These are phyloP conservation scores for Exophiala oligosperma DNA, from an alignment of 2,329 filamentous ascomycete species.

Conservation along the genomic window DNA sequence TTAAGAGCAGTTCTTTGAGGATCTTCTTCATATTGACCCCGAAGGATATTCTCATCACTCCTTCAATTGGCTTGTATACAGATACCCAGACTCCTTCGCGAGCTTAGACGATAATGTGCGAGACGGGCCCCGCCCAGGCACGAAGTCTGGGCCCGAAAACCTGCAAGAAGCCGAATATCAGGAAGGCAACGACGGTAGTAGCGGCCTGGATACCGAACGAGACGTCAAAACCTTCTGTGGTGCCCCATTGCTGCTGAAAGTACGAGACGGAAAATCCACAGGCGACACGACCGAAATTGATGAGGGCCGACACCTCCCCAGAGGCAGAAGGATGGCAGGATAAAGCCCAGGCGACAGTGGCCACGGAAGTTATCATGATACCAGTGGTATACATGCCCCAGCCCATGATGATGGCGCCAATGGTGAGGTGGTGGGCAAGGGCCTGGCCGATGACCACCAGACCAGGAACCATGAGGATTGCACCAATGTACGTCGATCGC, in stretches of 20 bases:
- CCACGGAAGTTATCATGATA: slow-evolving; percentile 37
- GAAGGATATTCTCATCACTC: no score
- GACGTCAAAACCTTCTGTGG: slow-evolving; percentile 41
- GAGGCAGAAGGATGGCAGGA: slow-evolving; percentile 56
- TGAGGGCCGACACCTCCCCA: slow-evolving; percentile 54
- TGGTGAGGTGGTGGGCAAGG: slow-evolving; percentile 51
- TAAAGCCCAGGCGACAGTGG: slow-evolving; percentile 52
- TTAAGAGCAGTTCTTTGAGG: no score
- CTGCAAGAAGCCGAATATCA: slow-evolving; percentile 42
- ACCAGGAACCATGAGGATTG: slow-evolving; percentile 51
- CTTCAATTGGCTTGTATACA: no score
- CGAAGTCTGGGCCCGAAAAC: slow-evolving; percentile 39
- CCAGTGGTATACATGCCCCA: slow-evolving; percentile 54
- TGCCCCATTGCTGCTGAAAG: slow-evolving; percentile 53
- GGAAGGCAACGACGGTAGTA: slow-evolving; percentile 37
- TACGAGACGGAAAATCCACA: slow-evolving; percentile 50
- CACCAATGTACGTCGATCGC: slow-evolving; percentile 46
- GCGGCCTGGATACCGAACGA: slow-evolving; percentile 51
- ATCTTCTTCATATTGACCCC: no score
- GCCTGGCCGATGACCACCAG: slow-evolving; percentile 55
- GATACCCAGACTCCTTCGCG: no score
- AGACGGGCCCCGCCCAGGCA: slow-evolving; percentile 32
- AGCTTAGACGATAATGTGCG: no score
- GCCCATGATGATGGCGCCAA: slow-evolving; percentile 47
- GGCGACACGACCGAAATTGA: slow-evolving; percentile 50